Evolutionary conservation across 2,329 filamentous ascomycete species (phyloP).

Genomic region (Orbilia blumenaviensis): DNA sequence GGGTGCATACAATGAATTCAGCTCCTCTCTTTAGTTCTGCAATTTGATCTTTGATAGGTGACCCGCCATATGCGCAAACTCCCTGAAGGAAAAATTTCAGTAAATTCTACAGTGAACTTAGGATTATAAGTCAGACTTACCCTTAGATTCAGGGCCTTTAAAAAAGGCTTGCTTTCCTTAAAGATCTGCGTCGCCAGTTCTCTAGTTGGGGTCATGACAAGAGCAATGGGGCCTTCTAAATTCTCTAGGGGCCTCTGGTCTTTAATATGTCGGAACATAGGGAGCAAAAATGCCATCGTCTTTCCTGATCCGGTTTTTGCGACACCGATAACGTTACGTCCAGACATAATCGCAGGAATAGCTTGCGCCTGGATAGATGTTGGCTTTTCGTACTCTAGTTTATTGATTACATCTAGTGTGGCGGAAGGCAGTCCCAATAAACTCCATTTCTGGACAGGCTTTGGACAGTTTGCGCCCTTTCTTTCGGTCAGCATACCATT

Average conservation of each 20-base stretch:
- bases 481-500: conserved; percentile 18
- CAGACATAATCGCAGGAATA: conserved; percentile 93
- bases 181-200: conserved; percentile 95
- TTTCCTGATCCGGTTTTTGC: conserved; percentile 98
- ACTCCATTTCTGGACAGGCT: conserved; percentile 94
- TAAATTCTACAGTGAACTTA: conserved; percentile 62
- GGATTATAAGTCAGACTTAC: conserved; percentile 51
- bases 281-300: conserved; percentile 91
- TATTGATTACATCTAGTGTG: conserved; percentile 83
- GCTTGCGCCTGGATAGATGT: conserved; percentile 96
- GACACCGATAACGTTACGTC: conserved; percentile 92
- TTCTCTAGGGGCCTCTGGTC: conserved; percentile 76
- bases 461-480: conserved; percentile 80
- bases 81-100: conserved; percentile 88
- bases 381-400: conserved; percentile 83
- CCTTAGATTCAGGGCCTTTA: conserved; percentile 83
- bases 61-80: conserved; percentile 92
- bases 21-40: conserved; percentile 93
- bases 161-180: conserved; percentile 90
- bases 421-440: conserved; percentile 86
- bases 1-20: conserved; percentile 93
- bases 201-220: conserved; percentile 93
- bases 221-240: conserved; percentile 83
- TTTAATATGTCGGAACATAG: conserved; percentile 98
- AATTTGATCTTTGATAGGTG: conserved; percentile 97